phyloP scores from a whole-genome alignment of 106 monocot genomes.

The Apostasia ramifera region DNA sequence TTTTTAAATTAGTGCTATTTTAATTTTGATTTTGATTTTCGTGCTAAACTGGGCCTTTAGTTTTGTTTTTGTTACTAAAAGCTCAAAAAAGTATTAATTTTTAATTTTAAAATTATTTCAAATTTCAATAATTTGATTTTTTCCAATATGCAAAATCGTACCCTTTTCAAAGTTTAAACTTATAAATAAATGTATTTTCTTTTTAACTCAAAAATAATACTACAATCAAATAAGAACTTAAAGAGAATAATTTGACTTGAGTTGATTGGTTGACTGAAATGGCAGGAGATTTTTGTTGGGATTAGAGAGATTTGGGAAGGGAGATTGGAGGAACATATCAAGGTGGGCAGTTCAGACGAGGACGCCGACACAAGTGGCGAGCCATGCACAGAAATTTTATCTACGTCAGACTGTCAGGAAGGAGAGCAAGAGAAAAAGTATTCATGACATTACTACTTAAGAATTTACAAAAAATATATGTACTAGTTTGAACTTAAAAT shows the following conservation, averaged over 20 bases:
- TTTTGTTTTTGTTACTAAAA: neutral
- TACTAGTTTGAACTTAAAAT: too few relatives aligned
- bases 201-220: neutral
- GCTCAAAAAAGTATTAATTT: neutral
- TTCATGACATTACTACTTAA: conserved; percentile 39
- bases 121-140: neutral
- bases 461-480: too few relatives aligned
- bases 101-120: neutral
- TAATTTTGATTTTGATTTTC: too few relatives aligned
- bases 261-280: neutral
- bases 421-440: conserved; percentile 52
- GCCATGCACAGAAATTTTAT: conserved; percentile 56
- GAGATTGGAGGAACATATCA: conserved; percentile 64
- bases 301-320: conserved; percentile 35
- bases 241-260: neutral
- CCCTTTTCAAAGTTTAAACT: neutral
- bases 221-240: too few relatives aligned
- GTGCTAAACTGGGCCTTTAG: too few relatives aligned
- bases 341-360: conserved; percentile 44
- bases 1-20: too few relatives aligned
- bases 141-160: neutral
- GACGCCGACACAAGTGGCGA: conserved; percentile 56
- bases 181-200: neutral
- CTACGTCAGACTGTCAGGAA: conserved; percentile 20
- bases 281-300: conserved; percentile 40